Conservation (phyloP, 805 yeast genomes). For the Candida incommunis region DNA sequence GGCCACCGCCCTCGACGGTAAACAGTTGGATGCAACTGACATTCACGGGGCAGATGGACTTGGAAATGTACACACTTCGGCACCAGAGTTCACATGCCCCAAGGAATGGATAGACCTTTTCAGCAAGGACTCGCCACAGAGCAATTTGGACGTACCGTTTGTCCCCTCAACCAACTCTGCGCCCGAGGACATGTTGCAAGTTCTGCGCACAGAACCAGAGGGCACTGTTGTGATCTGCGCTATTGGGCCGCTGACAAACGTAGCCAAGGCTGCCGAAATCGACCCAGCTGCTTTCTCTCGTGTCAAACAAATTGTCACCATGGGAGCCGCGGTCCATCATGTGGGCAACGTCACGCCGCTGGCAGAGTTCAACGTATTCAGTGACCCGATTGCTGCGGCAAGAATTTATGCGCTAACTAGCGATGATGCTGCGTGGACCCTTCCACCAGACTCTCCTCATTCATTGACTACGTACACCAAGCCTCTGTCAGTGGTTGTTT, state of each 20-base stretch:
- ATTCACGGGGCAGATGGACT: constrained; percentile 29
- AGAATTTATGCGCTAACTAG: constrained; percentile 22
- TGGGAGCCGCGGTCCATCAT: constrained; percentile 25
- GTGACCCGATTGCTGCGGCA: constrained; percentile 29
- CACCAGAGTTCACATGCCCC: constrained; percentile 23
- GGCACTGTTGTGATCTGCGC: constrained; percentile 24
- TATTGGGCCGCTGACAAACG: constrained; percentile 27
- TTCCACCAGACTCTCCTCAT: constrained; percentile 16
- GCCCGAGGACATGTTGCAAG: constrained; percentile 22
- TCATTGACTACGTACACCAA: constrained; percentile 4
- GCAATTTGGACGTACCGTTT: constrained; percentile 15
- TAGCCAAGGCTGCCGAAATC: constrained; percentile 26
- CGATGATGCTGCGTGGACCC: constrained; percentile 14
- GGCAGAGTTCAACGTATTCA: constrained; percentile 28
- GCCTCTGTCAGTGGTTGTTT: constrained; percentile 19
- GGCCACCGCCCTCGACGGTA: constrained; percentile 16
- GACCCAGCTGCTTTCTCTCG: constrained; percentile 24
- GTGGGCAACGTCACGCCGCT: constrained; percentile 28
- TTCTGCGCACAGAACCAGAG: constrained; percentile 21
- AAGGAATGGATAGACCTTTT: constrained; percentile 17
- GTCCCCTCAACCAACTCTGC: constrained; percentile 16
- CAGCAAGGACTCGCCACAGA: constrained; percentile 2
- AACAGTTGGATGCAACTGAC: constrained; percentile 23
- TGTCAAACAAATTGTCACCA: constrained; percentile 22
- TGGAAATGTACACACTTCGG: constrained; percentile 23